Percentiles rank a stretch among this genome's conserved stretches.
These are phyloP conservation scores for Phenoliferia sp. DNA, from an alignment of 1,284 basidiomycete genomes.

Conservation along the genomic window DNA sequence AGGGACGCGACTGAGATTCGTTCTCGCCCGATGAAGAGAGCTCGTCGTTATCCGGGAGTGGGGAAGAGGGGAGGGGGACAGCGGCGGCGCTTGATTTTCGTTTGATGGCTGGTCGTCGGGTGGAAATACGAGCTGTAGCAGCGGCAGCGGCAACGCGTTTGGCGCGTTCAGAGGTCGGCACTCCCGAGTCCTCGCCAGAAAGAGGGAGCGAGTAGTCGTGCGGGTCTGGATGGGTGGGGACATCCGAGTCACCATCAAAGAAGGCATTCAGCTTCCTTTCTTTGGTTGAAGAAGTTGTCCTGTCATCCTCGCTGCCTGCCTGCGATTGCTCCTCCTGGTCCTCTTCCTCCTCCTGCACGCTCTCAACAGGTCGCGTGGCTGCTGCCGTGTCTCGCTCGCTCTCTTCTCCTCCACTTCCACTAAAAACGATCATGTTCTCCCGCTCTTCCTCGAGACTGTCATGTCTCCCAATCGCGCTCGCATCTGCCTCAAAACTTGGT, in stretches of 20 bases:
- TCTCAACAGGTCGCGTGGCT: neutral
- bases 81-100: conserved; percentile 18
- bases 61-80: neutral
- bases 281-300: neutral
- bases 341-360: neutral
- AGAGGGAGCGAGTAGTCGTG: neutral
- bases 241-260: neutral
- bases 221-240: neutral
- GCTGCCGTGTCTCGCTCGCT: neutral
- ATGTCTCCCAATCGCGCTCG: conserved; percentile 11
- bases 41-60: neutral
- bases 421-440: conserved; percentile 27
- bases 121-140: neutral
- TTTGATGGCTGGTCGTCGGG: neutral
- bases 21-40: neutral
- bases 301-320: neutral
- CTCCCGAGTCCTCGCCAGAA: neutral
- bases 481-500: conserved; percentile 2
- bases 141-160: neutral
- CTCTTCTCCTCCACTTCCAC: conserved; percentile 16
- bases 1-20: too few relatives aligned
- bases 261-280: neutral
- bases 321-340: neutral
- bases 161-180: conserved; percentile 2
- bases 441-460: conserved; percentile 2